Evolutionary conservation across 1,139 yeast species (phyloP).

Genomic region (Sugiyamaella novakii): DNA sequence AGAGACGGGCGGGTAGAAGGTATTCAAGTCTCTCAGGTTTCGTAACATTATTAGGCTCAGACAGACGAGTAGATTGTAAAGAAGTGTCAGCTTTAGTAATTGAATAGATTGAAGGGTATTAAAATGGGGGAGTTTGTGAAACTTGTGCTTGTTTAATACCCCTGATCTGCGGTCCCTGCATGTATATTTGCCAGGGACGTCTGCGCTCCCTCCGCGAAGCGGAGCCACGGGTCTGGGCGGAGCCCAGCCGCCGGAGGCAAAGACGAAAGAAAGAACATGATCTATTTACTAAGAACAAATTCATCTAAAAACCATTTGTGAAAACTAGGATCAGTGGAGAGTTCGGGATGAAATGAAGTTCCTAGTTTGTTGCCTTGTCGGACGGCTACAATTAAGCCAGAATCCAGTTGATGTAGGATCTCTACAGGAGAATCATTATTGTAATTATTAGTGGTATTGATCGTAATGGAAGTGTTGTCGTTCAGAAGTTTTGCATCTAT

Average conservation of each 20-base stretch:
- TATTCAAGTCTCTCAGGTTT: too few species aligned
- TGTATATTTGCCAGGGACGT: too few species aligned
- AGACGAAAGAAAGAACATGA: too few species aligned
- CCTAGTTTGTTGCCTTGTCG: conserved; percentile 69
- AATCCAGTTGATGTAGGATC: conserved; percentile 21
- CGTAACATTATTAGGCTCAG: too few species aligned
- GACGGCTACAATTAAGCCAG: conserved; percentile 62
- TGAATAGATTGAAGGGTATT: too few species aligned
- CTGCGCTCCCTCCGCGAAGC: conserved; percentile 9
- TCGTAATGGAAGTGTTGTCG: conserved; percentile 35
- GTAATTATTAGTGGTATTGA: conserved; percentile 41
- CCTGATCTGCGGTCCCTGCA: conserved; percentile 10
- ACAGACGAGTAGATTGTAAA: too few species aligned
- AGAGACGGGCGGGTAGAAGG: not conserved
- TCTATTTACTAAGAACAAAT: conserved; percentile 20
- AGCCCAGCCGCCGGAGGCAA: conserved; percentile 9
- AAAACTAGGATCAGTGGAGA: conserved; percentile 59
- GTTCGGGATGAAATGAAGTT: conserved; percentile 82
- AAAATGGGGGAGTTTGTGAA: too few species aligned
- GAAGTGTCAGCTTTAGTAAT: too few species aligned
- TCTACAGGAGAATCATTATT: conserved; percentile 45
- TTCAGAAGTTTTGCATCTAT: conserved; percentile 40
- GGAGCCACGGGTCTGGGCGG: conserved; percentile 10
- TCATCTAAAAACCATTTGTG: conserved; percentile 69
- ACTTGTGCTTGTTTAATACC: too few species aligned